Evolutionary conservation across 164 flowering plant genomes (phyloP).

Genomic region (Stephania yunnanensis): DNA sequence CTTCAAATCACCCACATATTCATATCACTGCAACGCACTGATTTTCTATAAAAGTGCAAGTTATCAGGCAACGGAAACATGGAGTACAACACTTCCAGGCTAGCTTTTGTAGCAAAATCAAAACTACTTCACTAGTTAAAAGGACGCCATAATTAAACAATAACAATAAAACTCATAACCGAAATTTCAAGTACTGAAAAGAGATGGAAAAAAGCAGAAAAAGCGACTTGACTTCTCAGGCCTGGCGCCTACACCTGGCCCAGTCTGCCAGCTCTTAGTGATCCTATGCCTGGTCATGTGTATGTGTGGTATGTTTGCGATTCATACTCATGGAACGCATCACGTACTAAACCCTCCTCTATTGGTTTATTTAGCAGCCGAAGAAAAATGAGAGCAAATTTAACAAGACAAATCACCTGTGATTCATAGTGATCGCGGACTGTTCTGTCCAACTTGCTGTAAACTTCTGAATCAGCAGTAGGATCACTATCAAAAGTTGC

Average conservation of each 20-base stretch:
- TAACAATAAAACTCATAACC: not conserved
- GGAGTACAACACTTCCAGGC: not conserved
- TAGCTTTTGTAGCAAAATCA: not conserved
- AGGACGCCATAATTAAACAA: not conserved
- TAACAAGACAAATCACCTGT: constrained; percentile 36
- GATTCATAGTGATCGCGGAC: constrained; percentile 70
- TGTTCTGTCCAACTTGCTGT: constrained; percentile 52
- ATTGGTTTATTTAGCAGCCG: not conserved
- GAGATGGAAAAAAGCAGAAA: no score
- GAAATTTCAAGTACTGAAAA: no score
- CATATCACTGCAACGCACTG: not conserved
- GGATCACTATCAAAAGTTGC: constrained; percentile 83
- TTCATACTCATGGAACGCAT: no score
- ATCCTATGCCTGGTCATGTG: no score
- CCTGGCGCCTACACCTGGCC: no score
- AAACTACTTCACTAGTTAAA: not conserved
- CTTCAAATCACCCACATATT: not conserved
- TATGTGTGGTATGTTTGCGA: no score
- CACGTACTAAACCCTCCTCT: no score
- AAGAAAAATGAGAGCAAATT: not conserved
- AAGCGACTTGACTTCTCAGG: no score
- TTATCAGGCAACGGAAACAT: no score
- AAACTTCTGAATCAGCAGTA: constrained; percentile 79
- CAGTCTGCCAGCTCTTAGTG: no score
- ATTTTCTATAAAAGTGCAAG: not conserved